These are phyloP conservation scores for Papiliotrema terrestris DNA, from an alignment of 1,284 basidiomycete species.

Conservation along the genomic window DNA sequence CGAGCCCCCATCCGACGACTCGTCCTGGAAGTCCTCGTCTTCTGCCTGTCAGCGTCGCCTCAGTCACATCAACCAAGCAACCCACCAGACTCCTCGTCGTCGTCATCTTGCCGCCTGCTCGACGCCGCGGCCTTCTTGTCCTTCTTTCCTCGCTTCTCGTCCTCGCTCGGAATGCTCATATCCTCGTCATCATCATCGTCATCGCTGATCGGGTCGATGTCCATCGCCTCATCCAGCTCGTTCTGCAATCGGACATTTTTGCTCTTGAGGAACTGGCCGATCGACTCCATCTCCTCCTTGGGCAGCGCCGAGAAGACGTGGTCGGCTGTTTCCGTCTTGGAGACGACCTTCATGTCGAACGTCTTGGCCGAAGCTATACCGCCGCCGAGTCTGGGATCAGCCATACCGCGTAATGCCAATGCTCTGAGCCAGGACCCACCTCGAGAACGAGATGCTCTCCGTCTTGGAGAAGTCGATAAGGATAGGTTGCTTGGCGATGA, in stretches of 20 bases:
- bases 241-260: constrained; percentile 95
- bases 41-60: constrained; percentile 33
- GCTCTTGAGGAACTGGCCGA: constrained; percentile 77
- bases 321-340: constrained; percentile 70
- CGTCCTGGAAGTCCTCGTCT: constrained; percentile 86
- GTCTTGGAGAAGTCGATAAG: constrained; percentile 90
- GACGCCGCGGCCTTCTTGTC: constrained; percentile 45
- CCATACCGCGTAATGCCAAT: background rate
- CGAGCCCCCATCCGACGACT: constrained; percentile 76
- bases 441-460: constrained; percentile 87
- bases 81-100: constrained; percentile 78
- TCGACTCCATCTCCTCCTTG: constrained; percentile 89
- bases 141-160: constrained; percentile 34
- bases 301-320: constrained; percentile 89
- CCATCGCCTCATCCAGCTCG: constrained; percentile 86
- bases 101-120: constrained; percentile 56
- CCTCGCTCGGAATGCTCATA: constrained; percentile 38
- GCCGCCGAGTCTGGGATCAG: constrained; percentile 65
- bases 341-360: constrained; percentile 89
- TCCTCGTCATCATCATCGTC: constrained; percentile 64
- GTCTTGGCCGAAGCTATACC: constrained; percentile 85
- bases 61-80: constrained; percentile 6
- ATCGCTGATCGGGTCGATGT: constrained; percentile 66
- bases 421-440: constrained; percentile 51
- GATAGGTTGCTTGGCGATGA: constrained; percentile 93